Evolutionary conservation across 306 rosid species (phyloP).

Genomic region (Glycyrrhiza uralensis): DNA sequence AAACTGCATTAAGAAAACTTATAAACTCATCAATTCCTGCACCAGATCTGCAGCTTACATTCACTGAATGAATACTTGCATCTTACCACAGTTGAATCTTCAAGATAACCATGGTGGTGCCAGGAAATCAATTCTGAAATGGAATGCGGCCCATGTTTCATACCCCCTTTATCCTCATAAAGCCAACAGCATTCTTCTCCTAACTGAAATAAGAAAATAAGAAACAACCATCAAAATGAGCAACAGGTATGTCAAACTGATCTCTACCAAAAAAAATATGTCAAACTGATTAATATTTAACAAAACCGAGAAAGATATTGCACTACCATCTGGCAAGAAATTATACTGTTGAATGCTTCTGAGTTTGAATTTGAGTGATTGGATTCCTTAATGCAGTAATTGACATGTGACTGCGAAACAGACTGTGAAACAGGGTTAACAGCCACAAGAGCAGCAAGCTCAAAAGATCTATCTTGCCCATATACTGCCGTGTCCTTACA

Average conservation of each 20-base stretch:
- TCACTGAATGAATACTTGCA: conserved; percentile 4
- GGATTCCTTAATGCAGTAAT: conserved; percentile 24
- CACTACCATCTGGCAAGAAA: conserved; percentile 42
- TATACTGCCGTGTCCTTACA: conserved; percentile 30
- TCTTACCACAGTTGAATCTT: conserved; percentile 69
- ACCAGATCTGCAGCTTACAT: background rate
- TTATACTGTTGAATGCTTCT: conserved; percentile 22
- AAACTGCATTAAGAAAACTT: background rate
- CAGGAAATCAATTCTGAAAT: conserved; percentile 65
- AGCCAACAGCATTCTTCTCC: conserved; percentile 72
- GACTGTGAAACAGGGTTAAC: conserved; percentile 35
- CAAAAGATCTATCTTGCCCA: conserved; percentile 35
- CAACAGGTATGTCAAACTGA: conserved; percentile 13
- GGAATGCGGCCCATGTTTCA: conserved; percentile 78
- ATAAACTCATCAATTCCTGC: background rate
- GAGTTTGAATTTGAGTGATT: conserved; percentile 24
- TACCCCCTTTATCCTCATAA: conserved; percentile 69
- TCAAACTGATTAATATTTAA: conserved; percentile 6
- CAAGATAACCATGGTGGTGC: conserved; percentile 74
- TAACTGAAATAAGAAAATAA: conserved; percentile 40
- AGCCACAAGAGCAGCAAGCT: conserved; percentile 29
- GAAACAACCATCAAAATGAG: background rate
- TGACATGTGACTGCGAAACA: conserved; percentile 28
- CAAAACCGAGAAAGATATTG: conserved; percentile 1
- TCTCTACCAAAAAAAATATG: no score